Conservation (phyloP, 2,329 filamentous ascomycete genomes). For the Huntiella moniliformis region DNA sequence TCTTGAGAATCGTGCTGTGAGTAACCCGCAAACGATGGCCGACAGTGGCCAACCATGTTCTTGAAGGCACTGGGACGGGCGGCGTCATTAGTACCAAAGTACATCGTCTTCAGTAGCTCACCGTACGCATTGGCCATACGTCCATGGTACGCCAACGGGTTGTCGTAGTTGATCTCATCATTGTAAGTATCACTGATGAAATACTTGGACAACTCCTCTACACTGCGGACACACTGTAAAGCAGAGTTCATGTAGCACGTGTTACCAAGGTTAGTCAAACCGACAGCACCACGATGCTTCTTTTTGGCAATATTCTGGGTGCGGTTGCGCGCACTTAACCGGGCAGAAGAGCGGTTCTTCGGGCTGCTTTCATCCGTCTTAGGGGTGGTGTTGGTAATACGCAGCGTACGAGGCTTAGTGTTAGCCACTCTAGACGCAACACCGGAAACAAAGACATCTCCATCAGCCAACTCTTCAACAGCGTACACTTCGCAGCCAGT, state of each 20-base stretch:
- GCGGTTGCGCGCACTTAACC: constrained; percentile 51
- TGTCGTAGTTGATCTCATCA: constrained; percentile 65
- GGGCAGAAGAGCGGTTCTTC: constrained; percentile 43
- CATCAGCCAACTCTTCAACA: constrained; percentile 58
- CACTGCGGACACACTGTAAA: constrained; percentile 79
- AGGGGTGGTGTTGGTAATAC: constrained; percentile 3
- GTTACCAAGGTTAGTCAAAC: constrained; percentile 79
- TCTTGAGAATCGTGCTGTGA: constrained; percentile 96
- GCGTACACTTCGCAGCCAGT: constrained; percentile 58
- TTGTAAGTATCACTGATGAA: constrained; percentile 62
- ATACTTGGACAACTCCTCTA: constrained; percentile 84
- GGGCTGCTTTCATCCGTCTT: constrained; percentile 24
- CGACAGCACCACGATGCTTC: constrained; percentile 56
- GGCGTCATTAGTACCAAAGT: constrained; percentile 48
- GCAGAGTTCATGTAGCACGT: constrained; percentile 99
- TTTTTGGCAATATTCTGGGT: constrained; percentile 50
- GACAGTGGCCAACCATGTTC: constrained; percentile 40
- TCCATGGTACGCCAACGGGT: constrained; percentile 71
- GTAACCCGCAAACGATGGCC: constrained; percentile 78
- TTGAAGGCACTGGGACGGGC: constrained; percentile 49
- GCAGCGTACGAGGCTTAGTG: constrained; percentile 12
- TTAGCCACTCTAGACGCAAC: neutral
- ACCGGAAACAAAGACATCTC: constrained; percentile 32
- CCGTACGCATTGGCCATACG: constrained; percentile 75
- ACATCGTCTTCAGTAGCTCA: constrained; percentile 57